phyloP scores from a whole-genome alignment of 495 filamentous ascomycete species.

The Lophiostoma macrostomum region DNA sequence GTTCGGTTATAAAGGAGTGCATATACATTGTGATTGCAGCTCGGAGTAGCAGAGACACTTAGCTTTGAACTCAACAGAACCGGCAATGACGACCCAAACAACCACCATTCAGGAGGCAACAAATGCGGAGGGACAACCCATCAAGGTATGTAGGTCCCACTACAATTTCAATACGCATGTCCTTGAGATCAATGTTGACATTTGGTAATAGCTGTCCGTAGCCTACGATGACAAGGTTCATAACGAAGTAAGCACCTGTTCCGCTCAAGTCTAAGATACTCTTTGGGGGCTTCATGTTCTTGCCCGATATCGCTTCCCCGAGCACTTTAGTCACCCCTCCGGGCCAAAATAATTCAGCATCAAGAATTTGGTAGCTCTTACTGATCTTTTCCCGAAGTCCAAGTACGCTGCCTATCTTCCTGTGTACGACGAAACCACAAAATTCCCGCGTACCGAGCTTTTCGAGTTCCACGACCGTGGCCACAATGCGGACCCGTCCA shows the following conservation, averaged over 20 bases:
- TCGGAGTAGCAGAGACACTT: background rate
- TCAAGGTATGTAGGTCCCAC: no score
- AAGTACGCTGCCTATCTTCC: slow-evolving; percentile 62
- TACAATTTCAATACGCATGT: no score
- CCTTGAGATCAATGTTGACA: no score
- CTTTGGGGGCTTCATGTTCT: no score
- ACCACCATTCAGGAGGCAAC: slow-evolving; percentile 9
- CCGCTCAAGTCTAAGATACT: no score
- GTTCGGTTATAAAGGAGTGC: background rate
- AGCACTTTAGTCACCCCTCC: no score
- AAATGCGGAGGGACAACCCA: slow-evolving; percentile 6
- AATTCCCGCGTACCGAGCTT: slow-evolving; percentile 56
- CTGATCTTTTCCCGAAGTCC: slow-evolving; percentile 38
- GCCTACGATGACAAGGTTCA: slow-evolving; percentile 14
- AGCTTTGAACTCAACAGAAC: background rate
- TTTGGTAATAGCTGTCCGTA: background rate
- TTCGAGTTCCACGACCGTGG: slow-evolving; percentile 61
- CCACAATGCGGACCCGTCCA: slow-evolving; percentile 54
- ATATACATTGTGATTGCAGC: no score
- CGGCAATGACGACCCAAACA: background rate
- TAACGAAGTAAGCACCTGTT: slow-evolving; percentile 7
- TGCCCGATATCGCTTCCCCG: no score
- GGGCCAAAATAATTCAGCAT: no score
- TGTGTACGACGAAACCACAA: slow-evolving; percentile 59
- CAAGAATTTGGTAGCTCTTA: background rate